Evolutionary conservation across 371 early-diverging fungal genomes (phyloP), one percentile per base, ranked within the genome.

Genomic region (Lichtheimia hyalospora): DNA sequence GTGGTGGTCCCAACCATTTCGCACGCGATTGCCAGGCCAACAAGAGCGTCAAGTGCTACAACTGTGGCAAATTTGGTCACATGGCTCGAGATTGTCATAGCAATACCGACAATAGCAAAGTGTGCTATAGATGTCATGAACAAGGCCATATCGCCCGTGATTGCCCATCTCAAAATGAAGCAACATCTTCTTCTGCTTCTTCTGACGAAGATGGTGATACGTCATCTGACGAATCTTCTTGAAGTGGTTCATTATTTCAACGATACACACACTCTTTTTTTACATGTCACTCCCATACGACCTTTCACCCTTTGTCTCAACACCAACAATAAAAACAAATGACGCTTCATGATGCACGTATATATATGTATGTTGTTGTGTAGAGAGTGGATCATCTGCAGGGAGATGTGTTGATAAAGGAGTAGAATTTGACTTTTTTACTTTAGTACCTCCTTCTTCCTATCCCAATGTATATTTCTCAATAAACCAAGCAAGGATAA

Each of bases 21-120:
- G 84, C 87, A 20, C 79, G 81, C 43, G 84, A 87, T 51, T 87
- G 87, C 67, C 77, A 79, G 65, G 87, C 85, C n/a, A 79, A 59
- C 27, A 72, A 61, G 34, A 64, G 74, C n/a, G 74, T 81, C 44
- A 79, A 84, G 52, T 87, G 87, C 60, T 84, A 81, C 57, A 78
- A 80, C 51, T 87, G 87, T 41, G 73, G 75, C 25, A 75, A 74
- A 40, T 81, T 78, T 60, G 87, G 87, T 0, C 87, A 87, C 54
- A 66, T 85, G 57, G 80, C 82, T 39, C 82, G 84, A 59, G 75
- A 82, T 13, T 84, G 84, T 49, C 67, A 72, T 21, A 41, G 43
- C 5, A 51, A 62, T 23, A 16, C 52, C 25, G 58, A 57, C 49
- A 50, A 53, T 3, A 63, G 66, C 21, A 82, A 73, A 52, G 73